Evolutionary conservation across 805 yeast species (phyloP).

Genomic region (Limtongia smithiae): DNA sequence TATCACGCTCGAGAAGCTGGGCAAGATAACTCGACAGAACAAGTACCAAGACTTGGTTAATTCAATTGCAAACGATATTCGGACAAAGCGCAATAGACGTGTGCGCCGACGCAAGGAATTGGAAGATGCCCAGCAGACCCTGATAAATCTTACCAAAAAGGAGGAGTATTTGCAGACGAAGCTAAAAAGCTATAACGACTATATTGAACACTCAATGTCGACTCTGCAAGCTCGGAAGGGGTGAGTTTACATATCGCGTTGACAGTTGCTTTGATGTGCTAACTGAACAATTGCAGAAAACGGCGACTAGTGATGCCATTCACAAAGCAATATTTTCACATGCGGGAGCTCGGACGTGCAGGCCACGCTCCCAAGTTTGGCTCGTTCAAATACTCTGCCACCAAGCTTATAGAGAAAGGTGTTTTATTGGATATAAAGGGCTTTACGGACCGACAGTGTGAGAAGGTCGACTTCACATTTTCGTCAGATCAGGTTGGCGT

Average conservation of each 20-base stretch:
- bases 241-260: slow-evolving; percentile 32
- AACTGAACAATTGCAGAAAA: slow-evolving; percentile 16
- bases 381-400: slow-evolving; percentile 69
- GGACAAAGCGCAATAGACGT: slow-evolving; percentile 52
- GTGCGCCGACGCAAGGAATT: slow-evolving; percentile 48
- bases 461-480: slow-evolving; percentile 69
- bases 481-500: slow-evolving; percentile 70
- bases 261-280: not conserved
- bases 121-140: slow-evolving; percentile 44
- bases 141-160: slow-evolving; percentile 46
- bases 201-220: slow-evolving; percentile 51
- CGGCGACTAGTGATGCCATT: slow-evolving; percentile 44
- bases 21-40: slow-evolving; percentile 60
- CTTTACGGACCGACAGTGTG: slow-evolving; percentile 46
- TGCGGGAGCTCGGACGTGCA: slow-evolving; percentile 60
- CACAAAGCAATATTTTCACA: slow-evolving; percentile 73
- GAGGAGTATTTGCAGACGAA: slow-evolving; percentile 44
- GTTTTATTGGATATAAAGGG: slow-evolving; percentile 61
- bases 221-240: slow-evolving; percentile 45
- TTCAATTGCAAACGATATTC: slow-evolving; percentile 78
- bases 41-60: slow-evolving; percentile 76
- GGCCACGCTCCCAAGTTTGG: slow-evolving; percentile 67
- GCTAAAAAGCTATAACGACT: slow-evolving; percentile 44
- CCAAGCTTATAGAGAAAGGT: slow-evolving; percentile 69
- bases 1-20: slow-evolving; percentile 67